phyloP scores from a whole-genome alignment of 257 asterid genomes.

The Coffea eugenioides region DNA sequence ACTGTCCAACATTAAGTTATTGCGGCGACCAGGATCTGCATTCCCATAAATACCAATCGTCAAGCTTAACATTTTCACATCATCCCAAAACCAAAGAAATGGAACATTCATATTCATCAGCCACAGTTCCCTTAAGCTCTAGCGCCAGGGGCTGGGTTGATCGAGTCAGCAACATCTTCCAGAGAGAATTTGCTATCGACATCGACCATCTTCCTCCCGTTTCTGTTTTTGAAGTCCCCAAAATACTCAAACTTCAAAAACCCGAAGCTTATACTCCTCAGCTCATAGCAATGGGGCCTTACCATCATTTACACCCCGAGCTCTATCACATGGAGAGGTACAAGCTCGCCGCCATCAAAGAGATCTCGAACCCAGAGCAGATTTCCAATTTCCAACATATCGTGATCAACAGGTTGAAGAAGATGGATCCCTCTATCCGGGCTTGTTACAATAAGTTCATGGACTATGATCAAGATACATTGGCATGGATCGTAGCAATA shows the following conservation, averaged over 20 bases:
- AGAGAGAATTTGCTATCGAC: slow-evolving; percentile 19
- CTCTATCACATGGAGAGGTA: slow-evolving; percentile 40
- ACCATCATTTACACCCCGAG: slow-evolving; percentile 46
- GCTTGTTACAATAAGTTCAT: slow-evolving; percentile 42
- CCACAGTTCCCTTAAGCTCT: slow-evolving; percentile 19
- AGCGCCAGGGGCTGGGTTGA: slow-evolving; percentile 33
- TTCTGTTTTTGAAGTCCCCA: slow-evolving; percentile 41
- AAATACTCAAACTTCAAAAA: slow-evolving; percentile 21
- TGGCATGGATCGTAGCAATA: slow-evolving; percentile 44
- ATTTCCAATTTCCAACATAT: slow-evolving; percentile 19
- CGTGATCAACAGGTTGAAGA: slow-evolving; percentile 25
- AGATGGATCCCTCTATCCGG: slow-evolving; percentile 31
- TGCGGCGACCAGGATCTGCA: neutral
- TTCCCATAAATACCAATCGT: neutral
- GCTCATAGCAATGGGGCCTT: slow-evolving; percentile 43
- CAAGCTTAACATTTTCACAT: neutral
- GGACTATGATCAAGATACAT: slow-evolving; percentile 35
- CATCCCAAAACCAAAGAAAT: neutral
- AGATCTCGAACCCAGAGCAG: slow-evolving; percentile 21
- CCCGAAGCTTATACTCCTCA: slow-evolving; percentile 50
- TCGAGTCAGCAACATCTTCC: slow-evolving; percentile 24
- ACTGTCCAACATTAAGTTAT: no score
- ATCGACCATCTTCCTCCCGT: slow-evolving; percentile 33
- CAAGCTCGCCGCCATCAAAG: slow-evolving; percentile 37
- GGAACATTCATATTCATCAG: neutral